These are phyloP conservation scores for Boletus speciosus DNA, from an alignment of 768 basidiomycete species.

Conservation along the genomic window DNA sequence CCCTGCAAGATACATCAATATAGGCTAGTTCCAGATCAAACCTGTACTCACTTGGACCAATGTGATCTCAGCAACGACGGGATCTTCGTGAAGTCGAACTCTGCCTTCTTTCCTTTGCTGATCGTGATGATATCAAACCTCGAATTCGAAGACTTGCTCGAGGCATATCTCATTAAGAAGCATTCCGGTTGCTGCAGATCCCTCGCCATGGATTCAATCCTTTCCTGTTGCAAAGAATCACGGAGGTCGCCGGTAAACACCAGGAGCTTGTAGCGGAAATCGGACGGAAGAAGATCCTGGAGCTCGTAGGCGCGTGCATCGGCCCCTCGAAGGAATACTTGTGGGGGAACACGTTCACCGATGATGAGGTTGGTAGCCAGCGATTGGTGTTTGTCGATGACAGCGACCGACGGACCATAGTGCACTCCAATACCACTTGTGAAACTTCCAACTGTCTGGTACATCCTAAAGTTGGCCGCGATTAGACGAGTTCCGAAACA, in stretches of 20 bases:
- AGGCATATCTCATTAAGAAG: conserved; percentile 27
- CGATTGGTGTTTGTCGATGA: conserved; percentile 33
- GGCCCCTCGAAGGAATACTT: conserved; percentile 43
- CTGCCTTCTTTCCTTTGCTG: conserved; percentile 31
- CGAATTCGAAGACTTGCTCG: conserved; percentile 18
- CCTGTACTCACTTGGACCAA: conserved; percentile 38
- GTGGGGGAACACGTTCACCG: conserved; percentile 49
- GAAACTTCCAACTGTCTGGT: conserved; percentile 44
- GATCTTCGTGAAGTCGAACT: conserved; percentile 28
- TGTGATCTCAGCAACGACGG: conserved; percentile 35
- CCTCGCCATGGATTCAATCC: conserved; percentile 25
- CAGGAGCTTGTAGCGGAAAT: conserved; percentile 48
- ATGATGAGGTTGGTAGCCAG: conserved; percentile 39
- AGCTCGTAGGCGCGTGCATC: conserved; percentile 46
- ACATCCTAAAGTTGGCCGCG: conserved; percentile 29
- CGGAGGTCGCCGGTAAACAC: conserved; percentile 41
- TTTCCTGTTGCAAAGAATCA: conserved; percentile 19
- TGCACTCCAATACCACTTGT: conserved; percentile 47
- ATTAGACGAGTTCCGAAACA: neutral
- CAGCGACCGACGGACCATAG: conserved; percentile 41
- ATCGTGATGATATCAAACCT: conserved; percentile 34
- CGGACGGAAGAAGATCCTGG: conserved; percentile 47
- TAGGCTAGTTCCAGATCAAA: neutral
- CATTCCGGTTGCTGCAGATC: conserved; percentile 23
- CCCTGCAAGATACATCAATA: conserved; percentile 35